Percentiles rank a stretch among this genome's conserved stretches.
Evolutionary conservation across 2,329 filamentous ascomycete species (phyloP).

Genomic region (Rhinocladiella similis): DNA sequence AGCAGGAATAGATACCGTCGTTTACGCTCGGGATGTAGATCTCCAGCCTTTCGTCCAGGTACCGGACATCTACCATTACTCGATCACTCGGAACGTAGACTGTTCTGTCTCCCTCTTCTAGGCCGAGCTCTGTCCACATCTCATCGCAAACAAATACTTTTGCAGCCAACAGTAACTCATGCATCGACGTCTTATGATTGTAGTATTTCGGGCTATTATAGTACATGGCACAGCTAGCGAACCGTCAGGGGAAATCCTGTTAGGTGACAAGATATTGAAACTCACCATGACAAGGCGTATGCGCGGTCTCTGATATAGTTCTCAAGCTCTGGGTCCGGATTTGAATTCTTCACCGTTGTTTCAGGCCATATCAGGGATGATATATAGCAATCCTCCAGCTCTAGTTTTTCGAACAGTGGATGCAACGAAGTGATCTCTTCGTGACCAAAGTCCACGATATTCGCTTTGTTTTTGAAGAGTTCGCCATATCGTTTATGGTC

Average conservation of each 20-base stretch:
- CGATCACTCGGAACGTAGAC: conserved; percentile 7
- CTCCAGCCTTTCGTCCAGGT: conserved; percentile 5
- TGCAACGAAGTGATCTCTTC: conserved; percentile 16
- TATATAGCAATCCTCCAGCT: conserved; percentile 10
- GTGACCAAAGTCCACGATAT: conserved; percentile 13
- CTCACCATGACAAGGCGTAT: conserved; percentile 23
- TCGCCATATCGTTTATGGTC: conserved; percentile 16
- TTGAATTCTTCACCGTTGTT: conserved; percentile 4
- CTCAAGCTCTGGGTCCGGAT: conserved; percentile 1
- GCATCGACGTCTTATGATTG: conserved; percentile 10
- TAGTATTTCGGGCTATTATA: conserved; percentile 18
- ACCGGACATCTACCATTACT: conserved; percentile 5
- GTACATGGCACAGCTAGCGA: conserved; percentile 14
- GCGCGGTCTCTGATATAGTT: conserved; percentile 17
- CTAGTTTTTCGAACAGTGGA: conserved; percentile 8
- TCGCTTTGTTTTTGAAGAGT: conserved; percentile 7
- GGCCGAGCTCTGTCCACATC: conserved; percentile 14
- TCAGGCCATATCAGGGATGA: conserved; percentile 1
- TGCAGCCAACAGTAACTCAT: conserved; percentile 7
- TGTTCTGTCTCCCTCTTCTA: not conserved
- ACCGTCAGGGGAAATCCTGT: conserved; percentile 6
- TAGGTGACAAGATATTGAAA: conserved; percentile 2
- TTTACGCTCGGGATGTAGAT: conserved; percentile 14
- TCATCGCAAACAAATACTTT: conserved; percentile 18
- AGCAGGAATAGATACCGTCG: conserved; percentile 18